phyloP scores from a whole-genome alignment of 495 filamentous ascomycete genomes.

The Tricharina praecox region DNA sequence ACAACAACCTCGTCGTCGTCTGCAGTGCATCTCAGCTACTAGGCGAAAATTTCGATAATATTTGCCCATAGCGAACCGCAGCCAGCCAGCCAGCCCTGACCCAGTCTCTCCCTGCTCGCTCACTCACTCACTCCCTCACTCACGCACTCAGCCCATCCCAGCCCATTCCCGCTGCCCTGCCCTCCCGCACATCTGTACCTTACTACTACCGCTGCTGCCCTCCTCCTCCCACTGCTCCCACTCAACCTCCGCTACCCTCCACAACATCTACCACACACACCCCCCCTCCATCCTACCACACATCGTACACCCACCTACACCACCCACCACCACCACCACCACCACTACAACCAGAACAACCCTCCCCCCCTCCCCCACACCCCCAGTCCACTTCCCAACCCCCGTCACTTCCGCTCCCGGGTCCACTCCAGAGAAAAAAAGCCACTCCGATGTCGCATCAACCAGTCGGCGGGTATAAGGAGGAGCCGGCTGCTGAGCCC shows the following conservation, averaged over 20 bases:
- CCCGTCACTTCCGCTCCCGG: conserved; percentile 1
- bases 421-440: background rate
- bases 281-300: background rate
- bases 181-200: background rate
- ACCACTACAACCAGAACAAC: background rate
- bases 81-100: background rate
- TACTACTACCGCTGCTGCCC: background rate
- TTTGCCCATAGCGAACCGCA: background rate
- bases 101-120: background rate
- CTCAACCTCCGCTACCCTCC: background rate
- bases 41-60: too few relatives aligned
- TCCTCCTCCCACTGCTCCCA: background rate
- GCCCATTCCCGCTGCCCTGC: background rate
- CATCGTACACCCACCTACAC: background rate
- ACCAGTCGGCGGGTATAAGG: conserved; percentile 27
- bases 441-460: conserved; percentile 21
- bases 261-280: background rate
- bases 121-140: background rate
- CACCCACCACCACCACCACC: background rate
- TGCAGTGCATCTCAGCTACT: background rate
- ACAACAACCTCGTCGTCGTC: background rate
- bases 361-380: background rate
- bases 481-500: conserved; percentile 27
- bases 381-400: background rate
- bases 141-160: background rate